These are phyloP conservation scores for Phytophthora palmivora DNA, from an alignment of 352 stramenopile species.

Conservation along the genomic window DNA sequence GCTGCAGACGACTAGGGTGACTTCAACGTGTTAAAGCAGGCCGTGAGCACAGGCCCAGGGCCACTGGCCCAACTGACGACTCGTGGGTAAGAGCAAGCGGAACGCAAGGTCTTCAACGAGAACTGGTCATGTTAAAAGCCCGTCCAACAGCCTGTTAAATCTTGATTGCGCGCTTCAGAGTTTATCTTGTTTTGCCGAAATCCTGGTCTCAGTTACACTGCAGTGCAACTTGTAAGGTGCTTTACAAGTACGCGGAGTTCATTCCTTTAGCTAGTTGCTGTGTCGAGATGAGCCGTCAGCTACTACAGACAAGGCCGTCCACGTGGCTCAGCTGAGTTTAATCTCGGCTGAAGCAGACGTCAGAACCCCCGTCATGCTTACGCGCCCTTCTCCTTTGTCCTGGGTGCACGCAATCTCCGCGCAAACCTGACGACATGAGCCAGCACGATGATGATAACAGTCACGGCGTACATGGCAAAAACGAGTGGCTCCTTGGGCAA, in stretches of 20 bases:
- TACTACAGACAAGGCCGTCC: too few relatives aligned
- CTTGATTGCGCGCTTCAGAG: background rate
- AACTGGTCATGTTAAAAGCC: background rate
- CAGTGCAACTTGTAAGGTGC: too few relatives aligned
- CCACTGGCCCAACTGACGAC: conserved; percentile 7
- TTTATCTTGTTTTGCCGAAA: background rate
- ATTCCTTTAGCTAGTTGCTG: too few relatives aligned
- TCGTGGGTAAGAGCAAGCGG: background rate
- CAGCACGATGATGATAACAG: conserved; percentile 20
- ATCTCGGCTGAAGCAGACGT: background rate
- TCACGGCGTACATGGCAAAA: conserved; percentile 46
- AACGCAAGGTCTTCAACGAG: conserved; percentile 18
- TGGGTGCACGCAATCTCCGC: conserved; percentile 1
- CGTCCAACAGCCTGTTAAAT: background rate
- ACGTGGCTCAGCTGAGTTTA: background rate
- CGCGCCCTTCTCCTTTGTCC: conserved; percentile 28
- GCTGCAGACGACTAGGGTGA: conserved; percentile 9
- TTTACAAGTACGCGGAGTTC: too few relatives aligned
- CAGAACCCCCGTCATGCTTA: conserved; percentile 7
- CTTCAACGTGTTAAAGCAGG: conserved; percentile 31
- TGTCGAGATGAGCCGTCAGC: too few relatives aligned
- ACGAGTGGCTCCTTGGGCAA: conserved; percentile 48
- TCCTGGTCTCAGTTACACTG: too few relatives aligned
- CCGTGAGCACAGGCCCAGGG: background rate
- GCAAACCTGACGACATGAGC: conserved; percentile 21